Evolutionary conservation across 768 basidiomycete species (phyloP).

Genomic region (Gyrodon lividus): DNA sequence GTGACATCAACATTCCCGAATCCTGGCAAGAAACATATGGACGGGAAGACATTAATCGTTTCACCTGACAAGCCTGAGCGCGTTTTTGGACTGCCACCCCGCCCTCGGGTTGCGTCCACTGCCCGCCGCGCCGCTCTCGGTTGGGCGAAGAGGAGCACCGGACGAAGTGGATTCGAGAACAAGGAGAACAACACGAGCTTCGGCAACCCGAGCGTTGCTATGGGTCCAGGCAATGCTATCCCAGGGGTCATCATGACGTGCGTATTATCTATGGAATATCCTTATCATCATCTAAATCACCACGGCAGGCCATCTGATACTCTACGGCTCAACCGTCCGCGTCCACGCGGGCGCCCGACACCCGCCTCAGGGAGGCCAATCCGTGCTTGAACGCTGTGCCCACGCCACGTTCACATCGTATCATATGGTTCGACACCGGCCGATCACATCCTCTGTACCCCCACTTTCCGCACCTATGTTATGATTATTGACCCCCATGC

Average conservation of each 20-base stretch:
- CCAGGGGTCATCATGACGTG: slow-evolving; percentile 53
- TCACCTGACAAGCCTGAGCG: slow-evolving; percentile 31
- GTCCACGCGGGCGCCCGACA: slow-evolving; percentile 43
- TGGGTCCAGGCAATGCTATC: slow-evolving; percentile 18
- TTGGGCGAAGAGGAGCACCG: slow-evolving; percentile 61
- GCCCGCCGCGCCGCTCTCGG: slow-evolving; percentile 58
- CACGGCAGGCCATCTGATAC: slow-evolving; percentile 38
- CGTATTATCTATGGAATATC: slow-evolving; percentile 26
- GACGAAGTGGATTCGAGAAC: slow-evolving; percentile 50
- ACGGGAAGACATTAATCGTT: slow-evolving; percentile 35
- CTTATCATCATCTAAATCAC: background rate
- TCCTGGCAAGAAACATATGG: slow-evolving; percentile 39
- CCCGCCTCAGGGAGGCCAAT: slow-evolving; percentile 30
- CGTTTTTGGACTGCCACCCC: slow-evolving; percentile 28
- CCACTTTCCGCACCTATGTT: slow-evolving; percentile 25
- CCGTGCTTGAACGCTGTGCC: slow-evolving; percentile 17
- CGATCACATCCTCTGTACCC: background rate
- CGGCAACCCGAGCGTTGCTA: slow-evolving; percentile 4
- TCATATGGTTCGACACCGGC: background rate
- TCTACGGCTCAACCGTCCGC: slow-evolving; percentile 44
- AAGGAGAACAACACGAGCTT: slow-evolving; percentile 46
- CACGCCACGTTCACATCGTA: background rate
- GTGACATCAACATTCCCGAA: slow-evolving; percentile 32
- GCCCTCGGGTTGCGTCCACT: slow-evolving; percentile 55
- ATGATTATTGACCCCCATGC: slow-evolving; percentile 34